Conservation (phyloP, 2,329 filamentous ascomycete genomes). For the Sarocladium strictum region DNA sequence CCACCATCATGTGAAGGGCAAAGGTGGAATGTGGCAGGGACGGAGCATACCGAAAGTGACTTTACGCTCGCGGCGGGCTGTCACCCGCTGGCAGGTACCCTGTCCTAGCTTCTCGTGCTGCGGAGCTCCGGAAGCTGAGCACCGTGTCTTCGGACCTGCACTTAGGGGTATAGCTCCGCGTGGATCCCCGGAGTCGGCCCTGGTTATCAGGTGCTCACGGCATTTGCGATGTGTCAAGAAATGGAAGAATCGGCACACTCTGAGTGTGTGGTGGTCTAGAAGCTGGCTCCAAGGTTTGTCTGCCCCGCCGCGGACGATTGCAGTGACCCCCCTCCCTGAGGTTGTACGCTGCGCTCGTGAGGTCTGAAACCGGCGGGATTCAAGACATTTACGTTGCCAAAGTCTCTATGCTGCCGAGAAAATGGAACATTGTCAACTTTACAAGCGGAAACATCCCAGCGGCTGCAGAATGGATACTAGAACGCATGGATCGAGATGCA, state of each 20-base stretch:
- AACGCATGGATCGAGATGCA: too few relatives aligned
- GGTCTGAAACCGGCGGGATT: too few relatives aligned
- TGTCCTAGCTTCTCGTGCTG: background rate
- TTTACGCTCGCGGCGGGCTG: background rate
- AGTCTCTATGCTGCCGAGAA: too few relatives aligned
- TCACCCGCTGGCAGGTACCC: background rate
- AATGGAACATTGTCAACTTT: too few relatives aligned
- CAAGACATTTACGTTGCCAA: too few relatives aligned
- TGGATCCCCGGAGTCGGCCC: conserved; percentile 6
- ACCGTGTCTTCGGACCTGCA: conserved; percentile 12
- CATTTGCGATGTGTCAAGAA: conserved; percentile 7
- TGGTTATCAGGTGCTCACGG: background rate
- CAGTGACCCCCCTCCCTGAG: too few relatives aligned
- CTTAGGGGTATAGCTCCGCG: conserved; percentile 15
- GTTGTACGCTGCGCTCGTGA: too few relatives aligned
- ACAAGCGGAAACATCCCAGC: too few relatives aligned
- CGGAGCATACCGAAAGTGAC: background rate
- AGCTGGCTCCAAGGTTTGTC: background rate
- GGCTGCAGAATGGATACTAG: too few relatives aligned
- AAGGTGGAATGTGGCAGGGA: conserved; percentile 9
- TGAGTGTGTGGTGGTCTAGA: background rate
- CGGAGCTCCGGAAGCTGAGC: conserved; percentile 2
- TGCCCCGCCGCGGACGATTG: conserved; percentile 7
- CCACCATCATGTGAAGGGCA: conserved; percentile 7
- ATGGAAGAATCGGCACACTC: conserved; percentile 4